A percentile compares a stretch with the other conserved stretches of the same genome.
Conservation (phyloP, 75 land plant genomes). For the Pseudotsuga menziesii region DNA sequence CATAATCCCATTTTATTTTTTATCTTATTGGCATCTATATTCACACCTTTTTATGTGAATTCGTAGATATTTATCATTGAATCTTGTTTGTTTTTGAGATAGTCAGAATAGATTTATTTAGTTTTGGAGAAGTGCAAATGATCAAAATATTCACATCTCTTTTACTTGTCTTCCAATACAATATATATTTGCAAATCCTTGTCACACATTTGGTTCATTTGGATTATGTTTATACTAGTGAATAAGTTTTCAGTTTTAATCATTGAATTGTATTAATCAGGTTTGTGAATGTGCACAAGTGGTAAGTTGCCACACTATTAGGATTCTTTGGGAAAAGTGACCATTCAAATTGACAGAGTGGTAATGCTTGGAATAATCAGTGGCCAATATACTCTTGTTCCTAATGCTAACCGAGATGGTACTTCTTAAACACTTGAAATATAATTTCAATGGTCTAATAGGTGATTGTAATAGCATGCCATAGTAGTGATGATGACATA, state of each 20-base stretch:
- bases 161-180: too few species aligned
- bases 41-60: too few species aligned
- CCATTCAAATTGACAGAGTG: conserved; percentile 91
- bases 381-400: conserved; percentile 66
- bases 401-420: conserved; percentile 68
- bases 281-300: conserved; percentile 36
- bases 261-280: neutral
- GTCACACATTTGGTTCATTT: neutral
- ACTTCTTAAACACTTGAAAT: conserved; percentile 70
- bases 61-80: too few species aligned
- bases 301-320: conserved; percentile 47
- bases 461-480: conserved; percentile 19
- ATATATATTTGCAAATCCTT: too few species aligned
- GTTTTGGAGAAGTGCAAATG: too few species aligned
- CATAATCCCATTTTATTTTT: neutral
- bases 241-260: neutral
- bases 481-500: neutral
- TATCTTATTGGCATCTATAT: neutral
- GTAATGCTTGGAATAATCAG: conserved; percentile 77
- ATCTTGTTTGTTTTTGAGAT: neutral
- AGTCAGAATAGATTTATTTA: neutral
- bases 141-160: too few species aligned
- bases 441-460: conserved; percentile 87
- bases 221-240: neutral
- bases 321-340: conserved; percentile 85